Evolutionary conservation across 805 yeast genomes (phyloP), one percentile per base, ranked within the genome.

Genomic region (Candida oleophila): DNA sequence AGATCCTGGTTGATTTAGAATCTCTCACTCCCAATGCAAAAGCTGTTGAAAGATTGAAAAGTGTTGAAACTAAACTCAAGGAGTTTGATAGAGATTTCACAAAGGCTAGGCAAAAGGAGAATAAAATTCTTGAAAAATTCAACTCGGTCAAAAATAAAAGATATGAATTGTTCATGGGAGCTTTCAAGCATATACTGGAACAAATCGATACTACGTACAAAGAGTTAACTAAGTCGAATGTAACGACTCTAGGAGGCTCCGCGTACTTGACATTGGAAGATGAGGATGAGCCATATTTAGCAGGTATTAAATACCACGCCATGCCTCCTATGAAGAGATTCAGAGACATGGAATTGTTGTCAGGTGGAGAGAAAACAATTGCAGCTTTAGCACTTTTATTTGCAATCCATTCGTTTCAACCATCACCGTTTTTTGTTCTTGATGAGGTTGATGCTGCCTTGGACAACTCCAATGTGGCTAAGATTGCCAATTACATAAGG

Each of bases 371-470:
- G 61, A 90, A 91, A 61, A 88, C 97, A 1, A 85, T 94, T 63
- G 99, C 99, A 2, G 99, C 99, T 0, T 69, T 94, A 52, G 97
- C 98, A 0, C 71, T 94, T 51, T 65, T 94, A 41, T 94, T 94
- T 69, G 91, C 98, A 0, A 82, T 91, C 37, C 97, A 94, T 62
- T 83, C 95, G 0, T 87, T 72, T 66, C 92, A 85, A 43, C 97
- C 97, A 2, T 85, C 97, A 1, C 99, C 99, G 28, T 94, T 94
- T 62, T 92, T 94, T 61, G 96, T 94, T 0, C 71, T 94, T 38
- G 99, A 94, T 64, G 99, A 94, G 66, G 90, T 94, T n/a, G 99
- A 94, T 68, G 98, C 99, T 0, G 98, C 98, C 0, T 76, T 94
- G 49, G 99, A 94, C 65, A 84, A 87, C 49, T 82, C 89, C 20